Percentiles rank a stretch among this genome's conserved stretches.
Evolutionary conservation across 164 flowering plant species (phyloP).

Genomic region (Pachysandra terminalis): DNA sequence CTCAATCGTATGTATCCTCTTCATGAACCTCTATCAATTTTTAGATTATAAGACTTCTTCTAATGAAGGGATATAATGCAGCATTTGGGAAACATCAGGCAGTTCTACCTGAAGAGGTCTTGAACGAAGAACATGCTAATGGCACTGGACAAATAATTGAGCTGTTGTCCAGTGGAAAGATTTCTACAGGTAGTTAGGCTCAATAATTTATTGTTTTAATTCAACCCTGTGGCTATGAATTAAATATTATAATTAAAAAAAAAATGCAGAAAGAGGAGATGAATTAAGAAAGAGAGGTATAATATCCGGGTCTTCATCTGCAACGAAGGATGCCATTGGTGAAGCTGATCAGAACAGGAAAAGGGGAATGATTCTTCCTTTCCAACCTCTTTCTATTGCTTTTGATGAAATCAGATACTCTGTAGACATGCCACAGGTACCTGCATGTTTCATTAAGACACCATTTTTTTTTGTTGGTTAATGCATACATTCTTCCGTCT

Average conservation of each 20-base stretch:
- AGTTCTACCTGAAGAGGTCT: conserved; percentile 25
- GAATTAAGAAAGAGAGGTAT: background rate
- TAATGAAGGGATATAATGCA: conserved; percentile 10
- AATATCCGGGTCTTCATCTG: background rate
- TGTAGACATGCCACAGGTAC: conserved; percentile 61
- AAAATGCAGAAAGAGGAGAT: background rate
- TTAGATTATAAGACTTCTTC: background rate
- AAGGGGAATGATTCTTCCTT: conserved; percentile 57
- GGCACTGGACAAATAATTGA: conserved; percentile 15
- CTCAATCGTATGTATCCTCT: conserved; percentile 25
- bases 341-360: no score
- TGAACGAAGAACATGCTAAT: conserved; percentile 15
- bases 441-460: background rate
- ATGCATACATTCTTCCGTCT: background rate
- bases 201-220: no score
- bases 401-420: conserved; percentile 44
- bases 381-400: conserved; percentile 40
- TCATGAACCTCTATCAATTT: background rate
- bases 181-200: no score
- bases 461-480: no score
- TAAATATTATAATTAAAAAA: no score
- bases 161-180: no score
- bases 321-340: background rate
- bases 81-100: conserved; percentile 31
- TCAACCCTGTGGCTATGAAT: no score